These are phyloP conservation scores for Plasmodium gallinaceum DNA, from an alignment of 169 alveolate species.

Conservation along the genomic window DNA sequence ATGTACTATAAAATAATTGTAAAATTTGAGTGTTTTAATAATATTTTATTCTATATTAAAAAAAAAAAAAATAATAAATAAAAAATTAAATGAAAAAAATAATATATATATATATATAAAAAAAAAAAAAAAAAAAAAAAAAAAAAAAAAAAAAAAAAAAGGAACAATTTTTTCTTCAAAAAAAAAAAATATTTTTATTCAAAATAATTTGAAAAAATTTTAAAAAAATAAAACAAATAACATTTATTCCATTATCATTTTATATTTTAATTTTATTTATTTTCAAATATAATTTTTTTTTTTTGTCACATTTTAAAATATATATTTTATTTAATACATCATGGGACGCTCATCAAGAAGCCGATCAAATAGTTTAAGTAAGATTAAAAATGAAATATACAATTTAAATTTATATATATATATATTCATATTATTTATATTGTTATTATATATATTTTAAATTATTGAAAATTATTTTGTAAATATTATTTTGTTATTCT, in stretches of 20 bases:
- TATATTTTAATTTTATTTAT: no score
- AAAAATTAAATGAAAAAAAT: neutral
- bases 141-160: neutral
- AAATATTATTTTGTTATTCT: no score
- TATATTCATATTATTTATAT: neutral
- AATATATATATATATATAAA: no score
- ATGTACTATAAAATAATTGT: no score
- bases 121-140: neutral
- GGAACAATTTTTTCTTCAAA: neutral
- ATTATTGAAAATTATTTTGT: neutral
- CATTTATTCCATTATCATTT: no score
- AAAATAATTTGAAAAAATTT: no score
- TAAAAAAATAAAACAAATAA: no score
- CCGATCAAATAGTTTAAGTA: constrained; percentile 74
- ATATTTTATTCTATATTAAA: neutral
- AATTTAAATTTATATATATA: neutral
- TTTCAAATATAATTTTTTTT: no score
- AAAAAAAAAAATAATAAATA: neutral
- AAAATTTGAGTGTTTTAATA: no score
- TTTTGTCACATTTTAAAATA: neutral
- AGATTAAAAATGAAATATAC: constrained; percentile 15
- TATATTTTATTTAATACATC: neutral
- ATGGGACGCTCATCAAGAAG: constrained; percentile 77
- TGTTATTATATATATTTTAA: neutral
- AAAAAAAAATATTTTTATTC: neutral